phyloP scores from a whole-genome alignment of 1,284 basidiomycete genomes.

The Xerocomus alliaceus region DNA sequence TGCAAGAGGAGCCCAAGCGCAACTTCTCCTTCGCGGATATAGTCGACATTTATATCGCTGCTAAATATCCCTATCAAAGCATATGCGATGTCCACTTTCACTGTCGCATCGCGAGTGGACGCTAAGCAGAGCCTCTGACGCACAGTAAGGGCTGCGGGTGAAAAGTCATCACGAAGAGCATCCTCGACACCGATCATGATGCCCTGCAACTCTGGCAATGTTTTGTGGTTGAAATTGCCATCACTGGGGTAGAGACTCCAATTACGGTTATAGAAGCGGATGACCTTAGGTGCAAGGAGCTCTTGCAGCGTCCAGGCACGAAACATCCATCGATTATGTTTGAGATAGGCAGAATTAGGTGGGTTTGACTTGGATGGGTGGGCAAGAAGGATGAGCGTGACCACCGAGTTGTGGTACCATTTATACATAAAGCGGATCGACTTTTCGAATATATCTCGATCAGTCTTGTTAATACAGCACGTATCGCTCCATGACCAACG shows the following conservation, averaged over 20 bases:
- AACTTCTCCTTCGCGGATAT: not conserved
- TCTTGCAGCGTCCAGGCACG: not conserved
- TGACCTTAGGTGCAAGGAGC: not conserved
- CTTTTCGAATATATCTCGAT: not conserved
- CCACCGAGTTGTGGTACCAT: not conserved
- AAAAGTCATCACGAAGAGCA: not conserved
- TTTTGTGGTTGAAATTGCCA: not conserved
- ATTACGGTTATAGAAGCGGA: not conserved
- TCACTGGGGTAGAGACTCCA: not conserved
- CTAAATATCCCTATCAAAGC: not conserved
- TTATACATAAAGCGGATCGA: not conserved
- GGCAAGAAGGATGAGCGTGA: not conserved
- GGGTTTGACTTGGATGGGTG: not conserved
- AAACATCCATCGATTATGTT: not conserved
- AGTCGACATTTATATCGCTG: not conserved
- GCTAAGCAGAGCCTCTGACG: not conserved
- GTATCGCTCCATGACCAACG: not conserved
- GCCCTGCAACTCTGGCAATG: not conserved
- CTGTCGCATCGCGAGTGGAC: not conserved
- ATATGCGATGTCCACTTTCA: not conserved
- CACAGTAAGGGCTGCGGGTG: not conserved
- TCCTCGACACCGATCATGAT: not conserved
- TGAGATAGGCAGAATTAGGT: not conserved
- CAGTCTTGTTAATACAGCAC: not conserved
- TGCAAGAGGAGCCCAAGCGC: not conserved